Evolutionary conservation across 768 basidiomycete genomes (phyloP), one percentile per base, ranked within the genome.

Genomic region (Scleroderma citrinum): DNA sequence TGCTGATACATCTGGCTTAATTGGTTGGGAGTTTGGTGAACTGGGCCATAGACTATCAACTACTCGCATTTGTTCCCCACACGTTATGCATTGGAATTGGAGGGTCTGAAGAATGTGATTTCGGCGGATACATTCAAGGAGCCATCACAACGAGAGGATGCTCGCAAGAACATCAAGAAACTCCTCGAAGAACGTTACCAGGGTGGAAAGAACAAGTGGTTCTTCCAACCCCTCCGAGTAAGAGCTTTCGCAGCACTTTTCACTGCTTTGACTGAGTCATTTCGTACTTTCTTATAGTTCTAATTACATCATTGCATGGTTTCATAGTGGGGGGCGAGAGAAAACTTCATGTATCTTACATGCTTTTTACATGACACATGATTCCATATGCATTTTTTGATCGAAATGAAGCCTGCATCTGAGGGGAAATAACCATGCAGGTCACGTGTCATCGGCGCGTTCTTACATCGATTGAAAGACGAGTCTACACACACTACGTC

Each of bases 1-100:
- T 2, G 40, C 23, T 55, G 11, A 10, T 6, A 4, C 24, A 29
- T 23, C 17, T 8, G 17, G n/a, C 34, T 14, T 6, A 3, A n/a
- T 5, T 12, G 4, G 34, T 14, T 35, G 13, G 5, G 13, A 6
- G 12, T 5, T n/a, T 35, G 5, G 13, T 35, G 12, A 14, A 35
- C 34, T 35, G 13, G n/a, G n/a, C 5, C n/a, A 35, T 13, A 95
- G 93, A 76, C 85, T 50, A 71, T 98, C 71, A 99, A 99, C 83
- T 98, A 98, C 79, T 91, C 92, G 50, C 96, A 99, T 74, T 79
- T 99, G 55, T 95, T 98, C 85, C 96, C 96, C 38, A 98, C 96
- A 54, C 95, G 96, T 71, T 99, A 98, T 73, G 87, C 91, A 55
- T 81, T 99, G 62, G 96, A 99, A 69, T 78, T 98, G 65, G 96